Percentiles rank a stretch among this genome's conserved stretches.
Evolutionary conservation across 2,329 filamentous ascomycete species (phyloP).

Genomic region (Aspergillus alliaceus): DNA sequence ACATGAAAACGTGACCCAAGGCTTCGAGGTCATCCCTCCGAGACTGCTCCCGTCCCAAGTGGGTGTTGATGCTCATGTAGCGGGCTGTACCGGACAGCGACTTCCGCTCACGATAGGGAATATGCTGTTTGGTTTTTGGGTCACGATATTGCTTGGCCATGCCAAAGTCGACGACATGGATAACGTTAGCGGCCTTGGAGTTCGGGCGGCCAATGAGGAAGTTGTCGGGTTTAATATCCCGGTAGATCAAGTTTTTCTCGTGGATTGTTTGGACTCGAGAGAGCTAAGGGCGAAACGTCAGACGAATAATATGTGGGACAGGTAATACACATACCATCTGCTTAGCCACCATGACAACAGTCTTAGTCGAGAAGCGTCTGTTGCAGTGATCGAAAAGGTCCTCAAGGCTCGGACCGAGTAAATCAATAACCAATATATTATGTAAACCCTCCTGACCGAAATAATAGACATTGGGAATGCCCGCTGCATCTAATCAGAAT

Average conservation of each 20-base stretch:
- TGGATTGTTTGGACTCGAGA: conserved; percentile 93
- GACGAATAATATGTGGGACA: neutral
- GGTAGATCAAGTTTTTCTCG: conserved; percentile 98
- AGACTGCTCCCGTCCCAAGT: conserved; percentile 93
- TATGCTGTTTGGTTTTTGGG: conserved; percentile 98
- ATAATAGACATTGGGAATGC: conserved; percentile 99
- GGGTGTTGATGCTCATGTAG: conserved; percentile 99
- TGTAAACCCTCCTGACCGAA: conserved; percentile 98
- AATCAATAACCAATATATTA: conserved; percentile 97
- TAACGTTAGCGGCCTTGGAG: conserved; percentile 94
- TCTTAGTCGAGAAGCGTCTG: conserved; percentile 92
- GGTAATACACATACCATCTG: conserved; percentile 71
- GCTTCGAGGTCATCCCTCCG: conserved; percentile 94
- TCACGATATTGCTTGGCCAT: conserved; percentile 99
- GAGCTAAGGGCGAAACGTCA: conserved; percentile 55
- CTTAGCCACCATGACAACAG: conserved; percentile 98
- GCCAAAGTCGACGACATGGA: conserved; percentile 97
- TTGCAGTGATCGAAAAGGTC: conserved; percentile 98
- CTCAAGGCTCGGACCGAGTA: conserved; percentile 90
- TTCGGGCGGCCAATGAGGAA: conserved; percentile 92
- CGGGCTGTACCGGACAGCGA: conserved; percentile 93
- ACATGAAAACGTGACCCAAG: conserved; percentile 68
- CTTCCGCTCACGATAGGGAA: conserved; percentile 95
- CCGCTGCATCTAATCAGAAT: conserved; percentile 60
- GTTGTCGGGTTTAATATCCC: conserved; percentile 99